Percentiles rank a stretch among this genome's conserved stretches.
phyloP scores from a whole-genome alignment of 164 flowering plant genomes.

The Stephania yunnanensis region DNA sequence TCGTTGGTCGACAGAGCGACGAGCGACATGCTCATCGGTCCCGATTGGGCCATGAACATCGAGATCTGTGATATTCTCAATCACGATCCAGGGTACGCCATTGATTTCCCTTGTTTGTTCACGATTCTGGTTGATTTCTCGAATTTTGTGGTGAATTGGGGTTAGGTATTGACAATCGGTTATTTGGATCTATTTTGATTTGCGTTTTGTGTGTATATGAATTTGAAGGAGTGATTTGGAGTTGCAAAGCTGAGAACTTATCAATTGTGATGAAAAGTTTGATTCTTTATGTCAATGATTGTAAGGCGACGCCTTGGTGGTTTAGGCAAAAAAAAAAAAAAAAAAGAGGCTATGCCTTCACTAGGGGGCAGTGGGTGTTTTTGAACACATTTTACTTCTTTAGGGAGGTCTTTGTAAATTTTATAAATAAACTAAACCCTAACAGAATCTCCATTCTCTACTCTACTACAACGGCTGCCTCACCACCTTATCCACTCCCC shows the following conservation, averaged over 20 bases:
- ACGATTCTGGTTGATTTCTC: not conserved
- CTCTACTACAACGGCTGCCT: too few relatives aligned
- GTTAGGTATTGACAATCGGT: not conserved
- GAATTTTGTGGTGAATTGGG: not conserved
- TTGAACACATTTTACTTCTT: too few relatives aligned
- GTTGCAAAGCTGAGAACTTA: not conserved
- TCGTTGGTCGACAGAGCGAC: constrained; percentile 89
- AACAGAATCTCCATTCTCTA: too few relatives aligned
- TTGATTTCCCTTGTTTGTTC: not conserved
- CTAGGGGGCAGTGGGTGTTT: too few relatives aligned
- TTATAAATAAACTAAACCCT: too few relatives aligned
- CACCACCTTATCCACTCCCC: too few relatives aligned
- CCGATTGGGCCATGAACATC: constrained; percentile 97
- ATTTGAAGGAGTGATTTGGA: not conserved
- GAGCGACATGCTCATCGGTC: constrained; percentile 90
- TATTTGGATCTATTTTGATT: not conserved
- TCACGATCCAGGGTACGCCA: constrained; percentile 75
- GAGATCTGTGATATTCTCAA: constrained; percentile 96
- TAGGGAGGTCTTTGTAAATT: too few relatives aligned
- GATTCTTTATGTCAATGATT: not conserved
- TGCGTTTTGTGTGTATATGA: not conserved
- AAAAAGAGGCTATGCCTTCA: too few relatives aligned
- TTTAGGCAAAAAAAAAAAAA: not conserved
- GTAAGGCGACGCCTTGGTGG: not conserved
- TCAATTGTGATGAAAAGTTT: not conserved